phyloP scores from a whole-genome alignment of 1,284 basidiomycete species.

The Cryptococcus depauperatus region DNA sequence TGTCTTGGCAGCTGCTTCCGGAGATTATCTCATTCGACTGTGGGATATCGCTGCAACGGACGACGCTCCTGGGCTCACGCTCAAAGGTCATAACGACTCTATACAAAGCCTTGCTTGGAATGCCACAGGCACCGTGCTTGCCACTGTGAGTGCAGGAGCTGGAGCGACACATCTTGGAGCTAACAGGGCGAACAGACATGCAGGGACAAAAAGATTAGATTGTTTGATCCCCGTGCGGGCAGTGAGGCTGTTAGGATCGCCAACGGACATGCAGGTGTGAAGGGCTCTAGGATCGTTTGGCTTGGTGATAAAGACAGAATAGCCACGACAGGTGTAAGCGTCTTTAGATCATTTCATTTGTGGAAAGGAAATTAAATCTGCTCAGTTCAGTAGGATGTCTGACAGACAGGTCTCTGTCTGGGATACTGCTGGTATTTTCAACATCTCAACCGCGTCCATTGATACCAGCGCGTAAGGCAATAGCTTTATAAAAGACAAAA shows the following conservation, averaged over 20 bases:
- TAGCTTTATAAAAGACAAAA: too few species aligned
- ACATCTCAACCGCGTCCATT: constrained; percentile 65
- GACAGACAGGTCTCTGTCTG: constrained; percentile 82
- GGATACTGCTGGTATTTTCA: constrained; percentile 66
- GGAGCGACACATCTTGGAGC: too few species aligned
- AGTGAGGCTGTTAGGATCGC: constrained; percentile 67
- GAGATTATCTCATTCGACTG: constrained; percentile 80
- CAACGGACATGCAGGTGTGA: constrained; percentile 89
- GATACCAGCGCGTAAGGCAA: constrained; percentile 63
- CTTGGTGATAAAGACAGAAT: constrained; percentile 82
- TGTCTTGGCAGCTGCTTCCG: constrained; percentile 77
- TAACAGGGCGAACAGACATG: constrained; percentile 71
- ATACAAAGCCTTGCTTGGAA: constrained; percentile 85
- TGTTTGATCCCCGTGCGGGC: constrained; percentile 81
- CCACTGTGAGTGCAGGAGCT: constrained; percentile 40
- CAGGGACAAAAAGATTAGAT: constrained; percentile 81
- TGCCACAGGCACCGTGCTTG: constrained; percentile 63
- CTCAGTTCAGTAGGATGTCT: constrained; percentile 78
- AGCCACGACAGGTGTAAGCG: constrained; percentile 67
- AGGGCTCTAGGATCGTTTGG: constrained; percentile 83
- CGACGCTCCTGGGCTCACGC: constrained; percentile 52
- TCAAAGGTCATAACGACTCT: constrained; percentile 75
- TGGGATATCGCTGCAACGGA: constrained; percentile 77
- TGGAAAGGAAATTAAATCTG: too few species aligned
- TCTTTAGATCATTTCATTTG: not conserved